These are phyloP conservation scores for Camelina laxa DNA, from an alignment of 345 rosid species.

Conservation along the genomic window DNA sequence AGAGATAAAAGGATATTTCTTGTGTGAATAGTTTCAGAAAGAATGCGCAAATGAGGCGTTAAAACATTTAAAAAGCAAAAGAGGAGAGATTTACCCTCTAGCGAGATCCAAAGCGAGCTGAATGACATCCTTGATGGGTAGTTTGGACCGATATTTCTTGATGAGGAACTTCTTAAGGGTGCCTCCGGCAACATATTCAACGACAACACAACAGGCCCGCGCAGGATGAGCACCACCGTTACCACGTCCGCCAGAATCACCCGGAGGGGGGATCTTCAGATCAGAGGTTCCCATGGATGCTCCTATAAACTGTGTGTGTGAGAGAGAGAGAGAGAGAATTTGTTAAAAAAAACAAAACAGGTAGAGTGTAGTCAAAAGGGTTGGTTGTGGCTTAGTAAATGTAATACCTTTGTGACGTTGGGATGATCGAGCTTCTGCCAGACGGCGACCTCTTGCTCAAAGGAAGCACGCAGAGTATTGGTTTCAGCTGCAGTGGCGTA, in stretches of 20 bases:
- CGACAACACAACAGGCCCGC: constrained; percentile 83
- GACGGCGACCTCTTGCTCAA: constrained; percentile 85
- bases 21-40: not conserved
- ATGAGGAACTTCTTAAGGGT: constrained; percentile 71
- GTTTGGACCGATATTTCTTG: constrained; percentile 65
- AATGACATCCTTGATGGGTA: constrained; percentile 66
- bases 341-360: not conserved
- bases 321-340: not conserved
- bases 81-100: constrained; percentile 58
- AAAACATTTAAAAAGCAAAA: not conserved
- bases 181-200: constrained; percentile 79
- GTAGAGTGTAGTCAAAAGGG: not conserved
- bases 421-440: constrained; percentile 92
- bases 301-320: constrained; percentile 63
- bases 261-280: constrained; percentile 60
- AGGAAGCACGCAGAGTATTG: constrained; percentile 67
- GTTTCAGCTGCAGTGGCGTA: constrained; percentile 60
- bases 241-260: constrained; percentile 47
- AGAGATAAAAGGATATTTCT: constrained; percentile 12
- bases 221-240: constrained; percentile 56
- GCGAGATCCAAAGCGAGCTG: constrained; percentile 82
- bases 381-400: not conserved
- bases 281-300: constrained; percentile 92
- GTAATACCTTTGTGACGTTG: constrained; percentile 71
- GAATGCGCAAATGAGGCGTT: not conserved